Evolutionary conservation across 2,329 filamentous ascomycete species (phyloP).

Genomic region (Alternaria arbusti): DNA sequence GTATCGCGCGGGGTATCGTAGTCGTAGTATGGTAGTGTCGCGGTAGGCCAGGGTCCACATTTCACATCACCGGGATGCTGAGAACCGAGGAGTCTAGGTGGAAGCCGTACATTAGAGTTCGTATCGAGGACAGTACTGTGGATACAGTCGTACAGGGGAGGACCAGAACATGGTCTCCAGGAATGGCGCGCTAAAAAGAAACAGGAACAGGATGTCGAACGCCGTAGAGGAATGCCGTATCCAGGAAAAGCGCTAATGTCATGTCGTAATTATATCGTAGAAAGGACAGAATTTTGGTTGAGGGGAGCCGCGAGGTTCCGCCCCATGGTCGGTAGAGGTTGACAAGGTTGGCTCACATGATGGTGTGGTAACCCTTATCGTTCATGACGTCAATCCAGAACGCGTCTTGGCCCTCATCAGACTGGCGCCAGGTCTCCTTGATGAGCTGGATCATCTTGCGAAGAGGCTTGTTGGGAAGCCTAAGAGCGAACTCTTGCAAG

Average conservation of each 20-base stretch:
- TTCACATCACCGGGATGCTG: conserved; percentile 33
- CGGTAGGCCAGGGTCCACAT: conserved; percentile 16
- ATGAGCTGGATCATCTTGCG: conserved; percentile 58
- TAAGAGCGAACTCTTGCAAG: conserved; percentile 53
- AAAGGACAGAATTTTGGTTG: neutral
- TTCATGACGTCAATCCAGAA: conserved; percentile 66
- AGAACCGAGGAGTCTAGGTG: conserved; percentile 21
- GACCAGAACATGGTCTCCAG: conserved; percentile 20
- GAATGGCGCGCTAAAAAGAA: conserved; percentile 11
- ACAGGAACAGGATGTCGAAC: conserved; percentile 8
- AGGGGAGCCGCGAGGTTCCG: conserved; percentile 3
- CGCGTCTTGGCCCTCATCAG: conserved; percentile 57
- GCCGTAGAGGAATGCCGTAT: conserved; percentile 4
- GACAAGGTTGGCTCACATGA: conserved; percentile 53
- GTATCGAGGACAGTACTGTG: conserved; percentile 16
- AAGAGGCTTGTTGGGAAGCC: conserved; percentile 60
- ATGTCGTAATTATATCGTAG: conserved; percentile 6
- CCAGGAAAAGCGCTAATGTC: conserved; percentile 3
- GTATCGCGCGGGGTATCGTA: conserved; percentile 15
- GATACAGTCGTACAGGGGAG: conserved; percentile 19
- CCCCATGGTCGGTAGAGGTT: neutral
- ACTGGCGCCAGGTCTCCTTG: conserved; percentile 59
- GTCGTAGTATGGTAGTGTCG: conserved; percentile 12
- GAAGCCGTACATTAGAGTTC: conserved; percentile 37
- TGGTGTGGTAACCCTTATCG: conserved; percentile 63